phyloP scores from a whole-genome alignment of 306 rosid species.

The Ormosia semicastrata region DNA sequence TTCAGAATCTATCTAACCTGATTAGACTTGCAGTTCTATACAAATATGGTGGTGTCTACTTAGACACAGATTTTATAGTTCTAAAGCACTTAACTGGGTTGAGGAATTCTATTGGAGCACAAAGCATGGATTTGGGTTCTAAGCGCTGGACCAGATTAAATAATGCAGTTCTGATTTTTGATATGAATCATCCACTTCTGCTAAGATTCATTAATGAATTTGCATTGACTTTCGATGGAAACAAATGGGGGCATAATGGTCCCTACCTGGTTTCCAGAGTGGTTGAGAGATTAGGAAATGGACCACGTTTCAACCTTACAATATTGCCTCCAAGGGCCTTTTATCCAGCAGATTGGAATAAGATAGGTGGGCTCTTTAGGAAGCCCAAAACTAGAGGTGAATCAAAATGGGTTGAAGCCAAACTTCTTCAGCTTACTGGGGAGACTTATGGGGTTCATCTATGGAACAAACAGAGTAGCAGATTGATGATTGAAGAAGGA shows the following conservation, averaged over 20 bases:
- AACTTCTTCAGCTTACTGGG: slow-evolving; percentile 45
- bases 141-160: slow-evolving; percentile 75
- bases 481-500: slow-evolving; percentile 60
- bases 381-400: slow-evolving; percentile 37
- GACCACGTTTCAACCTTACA: slow-evolving; percentile 41
- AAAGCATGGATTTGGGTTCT: slow-evolving; percentile 42
- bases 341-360: slow-evolving; percentile 66
- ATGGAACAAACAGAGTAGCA: slow-evolving; percentile 73
- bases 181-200: slow-evolving; percentile 77
- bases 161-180: slow-evolving; percentile 76
- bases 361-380: slow-evolving; percentile 47
- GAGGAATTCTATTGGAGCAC: slow-evolving; percentile 79
- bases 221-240: slow-evolving; percentile 72
- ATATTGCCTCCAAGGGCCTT: slow-evolving; percentile 59
- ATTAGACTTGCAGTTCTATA: slow-evolving; percentile 63
- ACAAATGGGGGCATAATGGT: slow-evolving; percentile 83
- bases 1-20: slow-evolving; percentile 76
- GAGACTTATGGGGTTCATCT: slow-evolving; percentile 69
- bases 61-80: slow-evolving; percentile 71
- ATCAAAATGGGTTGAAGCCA: slow-evolving; percentile 55
- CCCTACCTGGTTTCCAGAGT: slow-evolving; percentile 87
- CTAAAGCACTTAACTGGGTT: slow-evolving; percentile 49
- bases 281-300: slow-evolving; percentile 35
- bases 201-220: slow-evolving; percentile 65
- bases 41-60: slow-evolving; percentile 75